phyloP scores from a whole-genome alignment of 441 rosid genomes.

The Lepidium campestre region DNA sequence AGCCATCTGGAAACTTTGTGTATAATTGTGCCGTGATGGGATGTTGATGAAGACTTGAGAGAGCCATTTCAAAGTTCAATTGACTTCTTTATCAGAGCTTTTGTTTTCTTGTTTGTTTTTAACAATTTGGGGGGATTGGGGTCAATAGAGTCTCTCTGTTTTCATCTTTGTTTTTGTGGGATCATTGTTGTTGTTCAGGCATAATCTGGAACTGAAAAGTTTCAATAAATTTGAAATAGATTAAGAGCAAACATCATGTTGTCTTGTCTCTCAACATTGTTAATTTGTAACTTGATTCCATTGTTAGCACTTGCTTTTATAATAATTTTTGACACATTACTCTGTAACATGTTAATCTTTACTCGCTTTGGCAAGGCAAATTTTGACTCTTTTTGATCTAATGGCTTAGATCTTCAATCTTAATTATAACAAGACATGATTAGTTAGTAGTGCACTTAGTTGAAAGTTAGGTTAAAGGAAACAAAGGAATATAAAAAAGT shows the following conservation, averaged over 20 bases:
- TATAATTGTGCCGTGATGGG: conserved; percentile 61
- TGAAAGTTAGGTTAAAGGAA: not conserved
- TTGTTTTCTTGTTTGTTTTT: not conserved
- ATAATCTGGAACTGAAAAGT: conserved; percentile 15
- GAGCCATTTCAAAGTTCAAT: conserved; percentile 17
- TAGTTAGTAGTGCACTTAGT: not conserved
- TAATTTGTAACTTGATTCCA: not conserved
- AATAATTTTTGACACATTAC: not conserved
- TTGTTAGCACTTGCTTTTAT: not conserved
- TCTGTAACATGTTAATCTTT: not conserved
- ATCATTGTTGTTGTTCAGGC: conserved; percentile 10
- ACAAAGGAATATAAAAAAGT: not conserved
- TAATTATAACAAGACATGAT: not conserved
- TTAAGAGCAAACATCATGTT: conserved; percentile 3
- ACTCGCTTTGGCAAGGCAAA: not conserved
- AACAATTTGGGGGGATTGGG: conserved; percentile 2
- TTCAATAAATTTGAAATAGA: conserved; percentile 13
- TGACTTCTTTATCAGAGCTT: conserved; percentile 1
- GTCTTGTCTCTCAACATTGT: conserved; percentile 11
- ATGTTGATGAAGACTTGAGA: conserved; percentile 31
- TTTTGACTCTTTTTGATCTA: too few species aligned
- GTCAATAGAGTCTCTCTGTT: conserved; percentile 9
- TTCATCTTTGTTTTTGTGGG: not conserved
- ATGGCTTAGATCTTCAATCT: not conserved
- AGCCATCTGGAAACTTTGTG: conserved; percentile 46